A percentile compares a stretch with the other conserved stretches of the same genome.
These are phyloP conservation scores for Dryas octopetala DNA, from an alignment of 306 rosid genomes.

Conservation along the genomic window DNA sequence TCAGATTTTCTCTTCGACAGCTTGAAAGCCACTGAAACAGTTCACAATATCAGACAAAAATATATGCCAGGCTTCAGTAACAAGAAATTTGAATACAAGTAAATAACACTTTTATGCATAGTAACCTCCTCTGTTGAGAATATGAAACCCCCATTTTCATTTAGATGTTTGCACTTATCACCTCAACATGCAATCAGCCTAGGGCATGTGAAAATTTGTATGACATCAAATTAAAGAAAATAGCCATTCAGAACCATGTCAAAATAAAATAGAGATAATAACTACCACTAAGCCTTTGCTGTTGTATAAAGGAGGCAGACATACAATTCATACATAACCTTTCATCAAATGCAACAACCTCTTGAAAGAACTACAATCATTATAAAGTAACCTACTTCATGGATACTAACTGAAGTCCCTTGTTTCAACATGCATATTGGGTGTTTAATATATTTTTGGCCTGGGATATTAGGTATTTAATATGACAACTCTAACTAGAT, in stretches of 20 bases:
- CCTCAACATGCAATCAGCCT: background rate
- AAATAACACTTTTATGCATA: slow-evolving; percentile 8
- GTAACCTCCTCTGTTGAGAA: no score
- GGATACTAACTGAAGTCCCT: no score
- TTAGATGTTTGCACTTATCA: no score
- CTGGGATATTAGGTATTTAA: background rate
- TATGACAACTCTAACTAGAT: background rate
- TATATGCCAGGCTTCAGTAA: slow-evolving; percentile 22
- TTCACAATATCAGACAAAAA: slow-evolving; percentile 37
- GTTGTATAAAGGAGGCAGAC: no score
- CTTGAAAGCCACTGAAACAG: slow-evolving; percentile 90
- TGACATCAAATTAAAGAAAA: background rate
- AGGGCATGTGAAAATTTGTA: slow-evolving; percentile 1
- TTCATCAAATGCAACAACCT: background rate
- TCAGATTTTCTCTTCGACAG: slow-evolving; percentile 90
- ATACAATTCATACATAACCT: no score
- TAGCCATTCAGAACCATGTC: background rate
- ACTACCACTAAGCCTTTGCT: background rate
- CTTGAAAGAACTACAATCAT: background rate
- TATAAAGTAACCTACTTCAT: background rate
- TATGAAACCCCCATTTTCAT: no score
- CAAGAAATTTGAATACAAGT: slow-evolving; percentile 20
- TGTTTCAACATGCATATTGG: background rate
- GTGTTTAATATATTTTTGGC: background rate
- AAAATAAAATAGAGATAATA: background rate